These are phyloP conservation scores for Alternaria burnsii DNA, from an alignment of 2,329 filamentous ascomycete species.

Conservation along the genomic window DNA sequence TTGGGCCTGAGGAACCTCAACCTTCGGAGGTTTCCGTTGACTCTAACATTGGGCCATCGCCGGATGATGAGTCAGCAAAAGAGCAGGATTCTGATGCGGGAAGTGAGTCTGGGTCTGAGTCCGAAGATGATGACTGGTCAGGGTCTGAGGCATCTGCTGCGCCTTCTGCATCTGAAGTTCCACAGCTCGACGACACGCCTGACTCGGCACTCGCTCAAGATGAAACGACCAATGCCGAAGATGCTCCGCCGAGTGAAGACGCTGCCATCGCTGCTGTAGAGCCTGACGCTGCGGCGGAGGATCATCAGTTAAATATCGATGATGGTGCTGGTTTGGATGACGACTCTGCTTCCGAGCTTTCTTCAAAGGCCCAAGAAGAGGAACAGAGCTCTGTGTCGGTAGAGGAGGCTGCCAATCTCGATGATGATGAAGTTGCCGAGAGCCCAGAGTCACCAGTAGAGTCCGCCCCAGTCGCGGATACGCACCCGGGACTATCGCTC, in stretches of 20 bases:
- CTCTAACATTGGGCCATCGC: neutral
- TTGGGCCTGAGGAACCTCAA: constrained; percentile 1
- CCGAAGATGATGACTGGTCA: constrained; percentile 18
- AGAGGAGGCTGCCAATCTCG: constrained; percentile 3
- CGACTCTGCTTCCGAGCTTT: constrained; percentile 7
- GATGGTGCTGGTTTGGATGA: constrained; percentile 1
- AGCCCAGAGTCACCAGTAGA: constrained; percentile 6
- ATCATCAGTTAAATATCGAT: neutral
- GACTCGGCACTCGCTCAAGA: constrained; percentile 6
- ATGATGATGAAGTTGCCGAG: neutral
- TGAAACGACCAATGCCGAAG: constrained; percentile 8
- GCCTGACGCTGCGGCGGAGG: constrained; percentile 8
- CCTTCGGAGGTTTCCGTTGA: constrained; percentile 1
- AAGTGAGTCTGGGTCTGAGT: constrained; percentile 13
- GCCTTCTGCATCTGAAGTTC: constrained; percentile 4
- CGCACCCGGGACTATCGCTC: constrained; percentile 2
- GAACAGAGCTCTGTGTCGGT: constrained; percentile 1
- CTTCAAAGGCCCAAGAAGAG: constrained; percentile 1
- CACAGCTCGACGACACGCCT: constrained; percentile 3
- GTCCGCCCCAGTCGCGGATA: neutral
- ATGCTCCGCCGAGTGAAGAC: neutral
- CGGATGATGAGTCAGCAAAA: neutral
- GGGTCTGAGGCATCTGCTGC: constrained; percentile 17
- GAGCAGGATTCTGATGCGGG: constrained; percentile 4
- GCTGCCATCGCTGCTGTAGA: neutral